Base-by-base conservation (phyloP, 1,284 basidiomycete genomes). In the Trichosporon faecale region DNA sequence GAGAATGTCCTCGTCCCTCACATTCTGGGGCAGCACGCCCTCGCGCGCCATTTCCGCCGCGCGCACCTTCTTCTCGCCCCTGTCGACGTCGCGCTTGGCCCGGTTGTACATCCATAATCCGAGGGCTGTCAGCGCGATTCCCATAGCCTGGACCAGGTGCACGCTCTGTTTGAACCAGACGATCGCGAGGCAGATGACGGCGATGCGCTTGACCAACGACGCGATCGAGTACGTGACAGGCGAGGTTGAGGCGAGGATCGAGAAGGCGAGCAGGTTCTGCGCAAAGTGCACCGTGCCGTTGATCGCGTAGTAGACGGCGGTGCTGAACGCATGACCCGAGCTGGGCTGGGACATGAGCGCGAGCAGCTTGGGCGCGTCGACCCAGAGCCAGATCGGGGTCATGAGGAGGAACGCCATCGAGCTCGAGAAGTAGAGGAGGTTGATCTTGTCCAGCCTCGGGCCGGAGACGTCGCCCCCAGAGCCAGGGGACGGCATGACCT, bases 141-240 rank as follows among this genome's bases (percentile, higher is more conserved):
- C 97, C 55, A 86, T 76, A 1, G 88, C 94, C 84, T 99, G 97
- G 11, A 98, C 79, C 5, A 88, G 87, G 73, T 95, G 91, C 3
- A 99, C 90, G 21, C 86, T 81, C 85, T 99, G 96, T 69, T 88
- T 90, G 85, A 98, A 99, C 96, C 96, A 99, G 66, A 95, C 85
- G 80, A 99, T 94, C 33, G 97, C 96, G 75, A 98, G 91, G 84
- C 94, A 95, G 78, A 99, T 99, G 76, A 99, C 97, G 61, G 92
- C 94, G 69, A 99, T 95, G 35, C 97, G 92, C 85, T 99, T 99
- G 85, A 98, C 90, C 76, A 99, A 89, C 12, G 93, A 96, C 0
- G 96, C 97, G 81, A 99, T 98, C 64, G 93, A 95, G 85, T 99
- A 99, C 0, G 97, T 99, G 71, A 99, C 97, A 6, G 96, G 97